Evolutionary conservation across 495 filamentous ascomycete genomes (phyloP).

Genomic region (Melanomma pulvis-pyrius): DNA sequence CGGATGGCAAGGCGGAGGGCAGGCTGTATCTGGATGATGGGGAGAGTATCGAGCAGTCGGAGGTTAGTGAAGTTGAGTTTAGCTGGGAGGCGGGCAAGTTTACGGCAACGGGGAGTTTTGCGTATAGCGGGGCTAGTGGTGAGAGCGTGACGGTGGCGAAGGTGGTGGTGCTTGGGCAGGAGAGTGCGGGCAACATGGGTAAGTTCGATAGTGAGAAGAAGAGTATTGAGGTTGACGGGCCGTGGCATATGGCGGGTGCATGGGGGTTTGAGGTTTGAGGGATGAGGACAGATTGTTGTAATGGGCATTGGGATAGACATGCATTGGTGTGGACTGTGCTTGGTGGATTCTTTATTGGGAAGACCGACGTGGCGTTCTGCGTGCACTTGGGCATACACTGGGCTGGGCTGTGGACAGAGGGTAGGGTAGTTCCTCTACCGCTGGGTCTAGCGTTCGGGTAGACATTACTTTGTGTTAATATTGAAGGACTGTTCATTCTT

Average conservation of each 20-base stretch:
- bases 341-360: too few species aligned
- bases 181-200: background rate
- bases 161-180: slow-evolving; percentile 27
- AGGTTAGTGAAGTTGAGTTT: slow-evolving; percentile 40
- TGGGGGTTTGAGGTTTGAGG: slow-evolving; percentile 18
- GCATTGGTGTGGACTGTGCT: background rate
- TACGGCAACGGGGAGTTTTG: slow-evolving; percentile 6
- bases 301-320: background rate
- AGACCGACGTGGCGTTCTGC: too few species aligned
- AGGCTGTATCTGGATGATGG: slow-evolving; percentile 56
- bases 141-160: slow-evolving; percentile 24
- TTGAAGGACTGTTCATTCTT: too few species aligned
- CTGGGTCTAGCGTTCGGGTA: too few species aligned
- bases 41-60: slow-evolving; percentile 41
- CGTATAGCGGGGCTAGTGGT: slow-evolving; percentile 5
- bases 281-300: background rate
- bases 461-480: background rate
- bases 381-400: too few species aligned
- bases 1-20: slow-evolving; percentile 55
- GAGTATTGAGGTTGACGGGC: slow-evolving; percentile 12
- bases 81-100: slow-evolving; percentile 30
- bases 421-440: background rate
- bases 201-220: background rate
- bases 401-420: too few species aligned
- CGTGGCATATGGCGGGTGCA: slow-evolving; percentile 22